Evolutionary conservation across 441 rosid species (phyloP).

Genomic region (Pelargonium citronellum): DNA sequence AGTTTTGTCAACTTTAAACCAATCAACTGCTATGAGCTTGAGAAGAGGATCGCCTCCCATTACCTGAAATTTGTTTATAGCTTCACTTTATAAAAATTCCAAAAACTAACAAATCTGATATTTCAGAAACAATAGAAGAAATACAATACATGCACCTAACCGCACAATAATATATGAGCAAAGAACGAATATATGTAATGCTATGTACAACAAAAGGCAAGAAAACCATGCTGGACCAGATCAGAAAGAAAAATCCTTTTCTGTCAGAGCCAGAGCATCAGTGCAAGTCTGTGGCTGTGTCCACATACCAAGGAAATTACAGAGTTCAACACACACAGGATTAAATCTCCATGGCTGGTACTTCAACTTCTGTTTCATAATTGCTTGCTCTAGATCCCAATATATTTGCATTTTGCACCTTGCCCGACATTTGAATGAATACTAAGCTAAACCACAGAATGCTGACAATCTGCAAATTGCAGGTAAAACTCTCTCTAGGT

Average conservation of each 20-base stretch:
- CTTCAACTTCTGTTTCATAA: background rate
- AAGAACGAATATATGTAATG: background rate
- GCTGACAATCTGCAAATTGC: background rate
- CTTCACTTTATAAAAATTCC: background rate
- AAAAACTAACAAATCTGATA: background rate
- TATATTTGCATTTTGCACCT: background rate
- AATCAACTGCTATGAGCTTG: constrained; percentile 81
- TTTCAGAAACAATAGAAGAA: background rate
- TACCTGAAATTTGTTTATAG: constrained; percentile 40
- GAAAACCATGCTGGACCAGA: too few relatives aligned
- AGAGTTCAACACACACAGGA: background rate
- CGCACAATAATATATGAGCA: too few relatives aligned
- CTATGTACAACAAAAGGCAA: too few relatives aligned
- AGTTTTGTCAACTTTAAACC: constrained; percentile 77
- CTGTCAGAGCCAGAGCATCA: too few relatives aligned
- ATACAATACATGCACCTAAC: background rate
- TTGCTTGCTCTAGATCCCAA: background rate
- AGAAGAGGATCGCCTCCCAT: constrained; percentile 94
- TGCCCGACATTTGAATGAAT: background rate
- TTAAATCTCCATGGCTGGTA: background rate
- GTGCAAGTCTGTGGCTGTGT: too few relatives aligned
- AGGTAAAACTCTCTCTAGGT: background rate
- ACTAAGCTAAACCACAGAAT: background rate
- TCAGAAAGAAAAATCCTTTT: too few relatives aligned
- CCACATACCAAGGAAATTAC: background rate